Percentiles rank a stretch among this genome's conserved stretches.
These are phyloP conservation scores for Panus rudis DNA, from an alignment of 768 basidiomycete genomes.

Conservation along the genomic window DNA sequence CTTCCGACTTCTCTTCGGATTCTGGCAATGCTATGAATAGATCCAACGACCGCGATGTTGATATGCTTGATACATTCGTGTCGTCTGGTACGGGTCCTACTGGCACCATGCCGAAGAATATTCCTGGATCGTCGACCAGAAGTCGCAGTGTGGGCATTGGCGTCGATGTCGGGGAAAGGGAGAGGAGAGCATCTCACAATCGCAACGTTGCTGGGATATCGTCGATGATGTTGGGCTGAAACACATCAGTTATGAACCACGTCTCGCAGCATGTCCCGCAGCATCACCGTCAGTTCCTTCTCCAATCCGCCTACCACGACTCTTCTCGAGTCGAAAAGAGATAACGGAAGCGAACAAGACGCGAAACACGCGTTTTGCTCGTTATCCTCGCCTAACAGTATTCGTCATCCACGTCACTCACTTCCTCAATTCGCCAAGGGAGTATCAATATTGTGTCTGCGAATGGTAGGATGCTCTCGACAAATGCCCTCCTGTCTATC, in stretches of 20 bases:
- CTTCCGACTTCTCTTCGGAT: not conserved
- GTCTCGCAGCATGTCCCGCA: not conserved
- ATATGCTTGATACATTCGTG: not conserved
- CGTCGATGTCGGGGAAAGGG: not conserved
- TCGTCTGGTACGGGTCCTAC: not conserved
- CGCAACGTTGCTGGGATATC: not conserved
- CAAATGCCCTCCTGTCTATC: not conserved
- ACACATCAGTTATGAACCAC: not conserved
- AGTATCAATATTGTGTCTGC: not conserved
- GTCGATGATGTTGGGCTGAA: too few relatives aligned
- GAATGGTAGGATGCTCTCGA: not conserved
- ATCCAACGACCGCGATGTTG: not conserved
- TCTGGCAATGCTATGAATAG: not conserved
- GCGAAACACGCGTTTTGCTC: not conserved
- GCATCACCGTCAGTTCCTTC: not conserved
- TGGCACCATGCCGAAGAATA: not conserved
- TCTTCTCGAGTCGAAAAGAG: not conserved
- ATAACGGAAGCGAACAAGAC: not conserved
- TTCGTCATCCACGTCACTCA: not conserved
- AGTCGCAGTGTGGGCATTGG: constrained; percentile 10
- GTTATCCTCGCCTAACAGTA: not conserved
- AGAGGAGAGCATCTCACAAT: not conserved
- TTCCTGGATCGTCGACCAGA: not conserved
- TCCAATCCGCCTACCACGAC: not conserved
- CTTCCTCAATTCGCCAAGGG: not conserved